Percentiles rank a stretch among this genome's conserved stretches.
Conservation (phyloP, 768 basidiomycete genomes). For the Agrocybe pediades region DNA sequence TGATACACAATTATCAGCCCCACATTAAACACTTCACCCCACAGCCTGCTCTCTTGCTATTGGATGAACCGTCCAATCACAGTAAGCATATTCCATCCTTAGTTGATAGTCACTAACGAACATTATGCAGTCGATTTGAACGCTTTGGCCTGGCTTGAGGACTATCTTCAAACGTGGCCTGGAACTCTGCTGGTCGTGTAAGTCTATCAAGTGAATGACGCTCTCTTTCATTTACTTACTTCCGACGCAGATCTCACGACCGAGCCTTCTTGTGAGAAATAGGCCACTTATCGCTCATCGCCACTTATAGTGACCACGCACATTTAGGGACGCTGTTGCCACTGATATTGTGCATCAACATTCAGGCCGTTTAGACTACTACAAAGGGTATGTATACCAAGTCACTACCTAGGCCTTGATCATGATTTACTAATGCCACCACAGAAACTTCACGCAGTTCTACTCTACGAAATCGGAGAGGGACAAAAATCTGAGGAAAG, state of each 20-base stretch:
- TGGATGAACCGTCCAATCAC: conserved; percentile 97
- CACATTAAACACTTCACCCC: background rate
- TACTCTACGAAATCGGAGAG: conserved; percentile 98
- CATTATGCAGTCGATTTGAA: conserved; percentile 76
- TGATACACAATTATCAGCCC: background rate
- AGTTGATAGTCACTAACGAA: background rate
- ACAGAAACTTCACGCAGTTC: conserved; percentile 95
- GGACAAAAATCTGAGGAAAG: conserved; percentile 86
- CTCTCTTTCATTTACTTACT: conserved; percentile 2
- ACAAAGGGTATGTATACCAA: conserved; percentile 74
- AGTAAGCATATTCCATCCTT: conserved; percentile 48
- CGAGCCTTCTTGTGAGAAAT: conserved; percentile 83
- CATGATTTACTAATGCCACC: conserved; percentile 5
- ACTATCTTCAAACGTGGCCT: conserved; percentile 94
- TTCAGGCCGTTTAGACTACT: conserved; percentile 91
- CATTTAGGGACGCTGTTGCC: conserved; percentile 82
- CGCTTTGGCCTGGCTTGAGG: conserved; percentile 96
- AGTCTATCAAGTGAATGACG: conserved; percentile 24
- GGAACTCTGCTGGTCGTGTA: conserved; percentile 92
- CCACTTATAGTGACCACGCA: background rate
- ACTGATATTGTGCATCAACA: conserved; percentile 99
- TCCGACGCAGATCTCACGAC: conserved; percentile 79
- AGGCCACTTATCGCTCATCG: background rate
- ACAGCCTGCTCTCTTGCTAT: conserved; percentile 72
- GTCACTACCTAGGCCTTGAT: background rate